Evolutionary conservation across 164 flowering plant genomes (phyloP).

Genomic region (Aristolochia californica): DNA sequence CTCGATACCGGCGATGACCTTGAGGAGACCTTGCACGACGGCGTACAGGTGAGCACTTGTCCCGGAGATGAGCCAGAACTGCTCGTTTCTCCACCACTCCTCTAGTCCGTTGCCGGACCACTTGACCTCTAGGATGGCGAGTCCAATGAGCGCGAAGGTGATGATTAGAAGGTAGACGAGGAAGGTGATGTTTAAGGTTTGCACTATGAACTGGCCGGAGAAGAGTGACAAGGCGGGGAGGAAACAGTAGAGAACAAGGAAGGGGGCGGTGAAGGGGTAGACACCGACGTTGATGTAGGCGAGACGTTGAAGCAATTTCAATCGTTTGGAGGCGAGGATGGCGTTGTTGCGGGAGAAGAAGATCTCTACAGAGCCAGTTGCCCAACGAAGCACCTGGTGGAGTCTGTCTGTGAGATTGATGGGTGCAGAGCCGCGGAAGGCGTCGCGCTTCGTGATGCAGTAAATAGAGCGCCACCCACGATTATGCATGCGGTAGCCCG

Average conservation of each 20-base stretch:
- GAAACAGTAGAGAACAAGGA: slow-evolving; percentile 64
- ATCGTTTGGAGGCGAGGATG: slow-evolving; percentile 28
- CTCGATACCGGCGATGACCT: slow-evolving; percentile 70
- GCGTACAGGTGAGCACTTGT: slow-evolving; percentile 71
- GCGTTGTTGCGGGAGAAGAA: slow-evolving; percentile 83
- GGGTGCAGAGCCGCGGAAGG: slow-evolving; percentile 78
- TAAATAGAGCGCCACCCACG: slow-evolving; percentile 78
- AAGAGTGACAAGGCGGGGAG: slow-evolving; percentile 76
- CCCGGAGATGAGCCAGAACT: slow-evolving; percentile 74
- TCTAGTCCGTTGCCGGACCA: slow-evolving; percentile 70
- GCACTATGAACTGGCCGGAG: slow-evolving; percentile 67
- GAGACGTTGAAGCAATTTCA: slow-evolving; percentile 55
- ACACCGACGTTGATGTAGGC: slow-evolving; percentile 69
- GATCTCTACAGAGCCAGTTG: slow-evolving; percentile 79
- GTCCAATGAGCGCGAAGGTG: slow-evolving; percentile 32
- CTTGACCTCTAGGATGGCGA: slow-evolving; percentile 60
- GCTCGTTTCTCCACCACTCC: slow-evolving; percentile 90
- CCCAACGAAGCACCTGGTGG: slow-evolving; percentile 79
- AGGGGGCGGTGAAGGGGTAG: slow-evolving; percentile 67
- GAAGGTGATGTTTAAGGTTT: slow-evolving; percentile 33
- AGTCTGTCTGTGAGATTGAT: slow-evolving; percentile 72
- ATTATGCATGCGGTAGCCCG: slow-evolving; percentile 86
- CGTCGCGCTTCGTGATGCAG: slow-evolving; percentile 68
- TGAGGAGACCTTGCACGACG: slow-evolving; percentile 60
- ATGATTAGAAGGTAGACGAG: slow-evolving; percentile 47